Conservation (phyloP, 2,329 filamentous ascomycete species). For the Fusarium multiceps region DNA sequence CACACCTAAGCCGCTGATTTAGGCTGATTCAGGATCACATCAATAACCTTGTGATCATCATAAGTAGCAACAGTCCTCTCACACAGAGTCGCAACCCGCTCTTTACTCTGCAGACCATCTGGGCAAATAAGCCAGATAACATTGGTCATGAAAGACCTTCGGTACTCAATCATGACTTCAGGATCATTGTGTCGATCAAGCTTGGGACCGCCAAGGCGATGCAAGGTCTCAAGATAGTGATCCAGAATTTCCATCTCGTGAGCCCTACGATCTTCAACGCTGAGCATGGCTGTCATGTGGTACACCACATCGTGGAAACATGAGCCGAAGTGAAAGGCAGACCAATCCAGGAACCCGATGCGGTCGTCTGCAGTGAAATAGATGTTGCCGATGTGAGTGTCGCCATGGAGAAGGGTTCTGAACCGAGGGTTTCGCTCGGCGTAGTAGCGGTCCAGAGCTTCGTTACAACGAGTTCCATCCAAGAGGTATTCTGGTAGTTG, state of each 20-base stretch:
- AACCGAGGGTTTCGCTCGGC: constrained; percentile 53
- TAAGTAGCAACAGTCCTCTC: constrained; percentile 52
- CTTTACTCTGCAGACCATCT: constrained; percentile 48
- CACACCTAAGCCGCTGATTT: not conserved
- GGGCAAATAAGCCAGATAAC: constrained; percentile 44
- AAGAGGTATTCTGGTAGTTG: constrained; percentile 53
- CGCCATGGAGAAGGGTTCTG: constrained; percentile 56
- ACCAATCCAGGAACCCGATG: constrained; percentile 58
- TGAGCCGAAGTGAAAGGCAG: constrained; percentile 54
- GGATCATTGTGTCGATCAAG: constrained; percentile 35
- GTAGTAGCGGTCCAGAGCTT: constrained; percentile 53
- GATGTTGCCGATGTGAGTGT: constrained; percentile 58
- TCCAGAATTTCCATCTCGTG: constrained; percentile 51
- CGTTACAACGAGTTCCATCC: constrained; percentile 50
- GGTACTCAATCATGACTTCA: constrained; percentile 44
- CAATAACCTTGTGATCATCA: constrained; percentile 54
- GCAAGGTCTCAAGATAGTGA: constrained; percentile 33
- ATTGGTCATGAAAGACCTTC: constrained; percentile 45
- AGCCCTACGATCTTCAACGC: constrained; percentile 53
- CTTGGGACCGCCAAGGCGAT: constrained; percentile 25
- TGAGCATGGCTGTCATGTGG: constrained; percentile 53
- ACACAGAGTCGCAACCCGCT: constrained; percentile 49
- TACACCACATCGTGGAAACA: constrained; percentile 58
- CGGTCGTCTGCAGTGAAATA: constrained; percentile 52
- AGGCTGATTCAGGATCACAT: constrained; percentile 36